A percentile compares a stretch with the other conserved stretches of the same genome.
phyloP scores from a whole-genome alignment of 2,329 filamentous ascomycete species.

The Aspergillus eucalypticola region DNA sequence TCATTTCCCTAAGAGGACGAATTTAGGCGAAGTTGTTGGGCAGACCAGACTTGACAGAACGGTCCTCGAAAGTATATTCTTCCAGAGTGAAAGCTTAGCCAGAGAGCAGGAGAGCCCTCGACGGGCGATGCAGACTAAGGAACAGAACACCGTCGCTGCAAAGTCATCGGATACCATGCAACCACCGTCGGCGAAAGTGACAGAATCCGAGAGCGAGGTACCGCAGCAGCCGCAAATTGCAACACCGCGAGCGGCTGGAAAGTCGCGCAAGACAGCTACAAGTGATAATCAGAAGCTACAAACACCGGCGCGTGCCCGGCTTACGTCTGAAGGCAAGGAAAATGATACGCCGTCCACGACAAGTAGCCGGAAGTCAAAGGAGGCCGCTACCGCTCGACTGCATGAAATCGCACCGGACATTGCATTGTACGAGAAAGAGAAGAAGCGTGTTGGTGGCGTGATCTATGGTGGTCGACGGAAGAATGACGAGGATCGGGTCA shows the following conservation, averaged over 20 bases:
- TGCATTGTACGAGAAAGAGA: slow-evolving; percentile 88
- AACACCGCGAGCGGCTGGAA: slow-evolving; percentile 31
- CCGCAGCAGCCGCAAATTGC: slow-evolving; percentile 20
- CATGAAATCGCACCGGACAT: slow-evolving; percentile 82
- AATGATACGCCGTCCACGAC: slow-evolving; percentile 78
- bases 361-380: slow-evolving; percentile 83
- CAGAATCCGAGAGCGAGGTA: slow-evolving; percentile 21
- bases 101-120: slow-evolving; percentile 19
- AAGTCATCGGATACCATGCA: slow-evolving; percentile 23
- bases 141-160: slow-evolving; percentile 33
- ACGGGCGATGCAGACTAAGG: slow-evolving; percentile 38
- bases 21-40: slow-evolving; percentile 88
- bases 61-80: slow-evolving; percentile 70
- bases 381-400: slow-evolving; percentile 73
- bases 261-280: slow-evolving; percentile 29
- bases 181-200: slow-evolving; percentile 23
- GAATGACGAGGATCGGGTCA: slow-evolving; percentile 43
- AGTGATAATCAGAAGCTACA: slow-evolving; percentile 38
- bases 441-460: slow-evolving; percentile 72
- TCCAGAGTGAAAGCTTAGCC: slow-evolving; percentile 38
- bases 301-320: slow-evolving; percentile 57
- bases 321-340: slow-evolving; percentile 68
- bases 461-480: slow-evolving; percentile 58
- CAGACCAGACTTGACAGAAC: slow-evolving; percentile 79
- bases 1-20: slow-evolving; percentile 84